Conservation (phyloP, 2,329 filamentous ascomycete genomes). For the Setomelanomma holmii region DNA sequence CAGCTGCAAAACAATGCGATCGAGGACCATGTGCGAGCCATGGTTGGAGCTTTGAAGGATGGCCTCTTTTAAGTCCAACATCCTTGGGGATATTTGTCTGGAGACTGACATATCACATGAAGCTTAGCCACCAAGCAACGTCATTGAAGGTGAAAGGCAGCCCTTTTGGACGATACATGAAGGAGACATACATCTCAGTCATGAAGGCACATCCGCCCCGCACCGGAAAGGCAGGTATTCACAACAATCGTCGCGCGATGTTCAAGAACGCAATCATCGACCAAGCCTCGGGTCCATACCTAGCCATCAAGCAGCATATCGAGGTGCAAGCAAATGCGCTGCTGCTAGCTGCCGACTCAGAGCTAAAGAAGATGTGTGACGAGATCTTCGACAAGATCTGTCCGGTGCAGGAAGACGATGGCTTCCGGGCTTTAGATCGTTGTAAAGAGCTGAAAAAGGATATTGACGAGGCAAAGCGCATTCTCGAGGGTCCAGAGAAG, state of each 20-base stretch:
- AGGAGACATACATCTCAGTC: background rate
- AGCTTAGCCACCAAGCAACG: background rate
- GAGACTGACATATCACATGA: background rate
- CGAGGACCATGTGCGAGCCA: background rate
- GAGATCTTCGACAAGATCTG: background rate
- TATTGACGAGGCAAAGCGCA: background rate
- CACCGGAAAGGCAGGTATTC: background rate
- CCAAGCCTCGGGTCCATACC: background rate
- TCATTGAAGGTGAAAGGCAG: background rate
- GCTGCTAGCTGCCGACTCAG: background rate
- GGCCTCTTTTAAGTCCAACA: background rate
- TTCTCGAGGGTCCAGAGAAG: background rate
- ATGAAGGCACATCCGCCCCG: background rate
- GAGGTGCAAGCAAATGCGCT: background rate
- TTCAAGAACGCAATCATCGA: background rate
- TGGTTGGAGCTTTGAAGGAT: background rate
- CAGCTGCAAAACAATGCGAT: background rate
- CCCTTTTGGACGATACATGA: background rate
- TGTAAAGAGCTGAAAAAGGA: background rate
- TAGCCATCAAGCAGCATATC: background rate
- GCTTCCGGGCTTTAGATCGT: background rate
- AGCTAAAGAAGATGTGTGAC: background rate
- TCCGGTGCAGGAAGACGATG: background rate
- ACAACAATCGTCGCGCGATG: background rate
- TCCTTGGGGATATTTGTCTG: background rate